Evolutionary conservation across 257 asterid genomes (phyloP).

Genomic region (Penstemon davidsonii): DNA sequence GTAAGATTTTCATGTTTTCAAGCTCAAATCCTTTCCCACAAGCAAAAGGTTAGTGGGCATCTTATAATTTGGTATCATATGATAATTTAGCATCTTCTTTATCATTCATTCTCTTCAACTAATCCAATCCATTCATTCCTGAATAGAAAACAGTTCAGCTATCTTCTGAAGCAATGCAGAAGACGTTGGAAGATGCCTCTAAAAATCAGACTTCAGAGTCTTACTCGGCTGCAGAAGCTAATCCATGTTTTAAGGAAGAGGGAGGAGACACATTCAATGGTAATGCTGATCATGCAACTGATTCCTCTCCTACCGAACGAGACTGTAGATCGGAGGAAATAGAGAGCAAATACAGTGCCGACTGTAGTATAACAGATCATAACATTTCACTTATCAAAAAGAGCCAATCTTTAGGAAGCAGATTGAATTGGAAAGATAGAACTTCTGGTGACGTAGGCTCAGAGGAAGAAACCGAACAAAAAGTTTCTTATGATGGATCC

Average conservation of each 20-base stretch:
- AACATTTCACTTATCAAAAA: conserved; percentile 45
- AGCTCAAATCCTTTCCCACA: conserved; percentile 57
- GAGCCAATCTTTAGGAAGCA: conserved; percentile 67
- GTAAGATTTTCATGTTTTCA: conserved; percentile 92
- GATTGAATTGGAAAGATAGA: conserved; percentile 60
- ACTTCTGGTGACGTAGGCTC: conserved; percentile 47
- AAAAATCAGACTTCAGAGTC: conserved; percentile 34
- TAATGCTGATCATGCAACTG: conserved; percentile 39
- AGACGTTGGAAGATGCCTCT: conserved; percentile 57
- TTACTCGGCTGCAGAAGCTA: conserved; percentile 31
- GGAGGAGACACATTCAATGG: conserved; percentile 26
- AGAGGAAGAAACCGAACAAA: conserved; percentile 58
- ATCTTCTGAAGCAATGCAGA: conserved; percentile 67
- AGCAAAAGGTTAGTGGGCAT: conserved; percentile 69
- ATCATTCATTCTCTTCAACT: background rate
- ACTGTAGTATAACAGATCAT: conserved; percentile 32
- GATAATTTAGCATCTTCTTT: conserved; percentile 2
- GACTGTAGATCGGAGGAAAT: conserved; percentile 62
- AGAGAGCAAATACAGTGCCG: conserved; percentile 48
- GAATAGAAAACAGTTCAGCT: conserved; percentile 57
- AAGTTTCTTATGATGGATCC: conserved; percentile 54
- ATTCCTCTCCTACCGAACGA: conserved; percentile 49
- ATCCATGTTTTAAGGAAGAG: conserved; percentile 36
- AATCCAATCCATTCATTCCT: conserved; percentile 29
- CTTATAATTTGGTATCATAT: too few species aligned